Evolutionary conservation across 1,284 basidiomycete genomes (phyloP).

Genomic region (Tremellales sp.): DNA sequence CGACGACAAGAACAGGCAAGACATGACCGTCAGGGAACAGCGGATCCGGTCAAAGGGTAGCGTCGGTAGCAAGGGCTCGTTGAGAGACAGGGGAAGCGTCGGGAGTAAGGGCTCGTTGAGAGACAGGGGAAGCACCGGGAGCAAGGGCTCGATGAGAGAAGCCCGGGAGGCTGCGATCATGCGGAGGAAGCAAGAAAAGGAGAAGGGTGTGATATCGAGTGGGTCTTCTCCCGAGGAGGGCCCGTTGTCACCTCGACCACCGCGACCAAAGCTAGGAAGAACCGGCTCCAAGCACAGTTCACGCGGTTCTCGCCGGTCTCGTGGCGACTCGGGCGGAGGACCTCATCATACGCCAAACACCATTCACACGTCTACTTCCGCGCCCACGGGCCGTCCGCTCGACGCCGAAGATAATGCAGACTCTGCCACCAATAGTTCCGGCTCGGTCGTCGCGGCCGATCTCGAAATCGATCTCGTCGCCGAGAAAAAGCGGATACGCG

Average conservation of each 20-base stretch:
- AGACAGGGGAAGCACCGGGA: background rate
- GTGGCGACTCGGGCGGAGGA: slow-evolving; percentile 6
- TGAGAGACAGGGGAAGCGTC: background rate
- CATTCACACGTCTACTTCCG: background rate
- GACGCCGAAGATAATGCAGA: slow-evolving; percentile 16
- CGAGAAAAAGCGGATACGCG: slow-evolving; percentile 24
- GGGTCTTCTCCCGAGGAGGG: slow-evolving; percentile 13
- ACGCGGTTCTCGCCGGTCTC: slow-evolving; percentile 5
- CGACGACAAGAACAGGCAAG: background rate
- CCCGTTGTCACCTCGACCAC: background rate
- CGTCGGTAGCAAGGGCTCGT: background rate
- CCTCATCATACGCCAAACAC: background rate
- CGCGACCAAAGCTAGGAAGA: background rate
- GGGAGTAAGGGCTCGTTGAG: background rate
- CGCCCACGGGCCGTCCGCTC: background rate
- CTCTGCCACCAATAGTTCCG: slow-evolving; percentile 20
- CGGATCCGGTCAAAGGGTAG: background rate
- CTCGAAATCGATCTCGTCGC: slow-evolving; percentile 15
- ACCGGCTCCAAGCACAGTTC: background rate
- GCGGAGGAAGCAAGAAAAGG: background rate
- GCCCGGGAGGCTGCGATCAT: background rate
- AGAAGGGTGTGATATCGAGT: slow-evolving; percentile 7
- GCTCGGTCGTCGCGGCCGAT: slow-evolving; percentile 15
- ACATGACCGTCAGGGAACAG: background rate
- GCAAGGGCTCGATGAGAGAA: background rate